phyloP scores from a whole-genome alignment of 371 early-diverging fungal species.

The Lichtheimia corymbifera region DNA sequence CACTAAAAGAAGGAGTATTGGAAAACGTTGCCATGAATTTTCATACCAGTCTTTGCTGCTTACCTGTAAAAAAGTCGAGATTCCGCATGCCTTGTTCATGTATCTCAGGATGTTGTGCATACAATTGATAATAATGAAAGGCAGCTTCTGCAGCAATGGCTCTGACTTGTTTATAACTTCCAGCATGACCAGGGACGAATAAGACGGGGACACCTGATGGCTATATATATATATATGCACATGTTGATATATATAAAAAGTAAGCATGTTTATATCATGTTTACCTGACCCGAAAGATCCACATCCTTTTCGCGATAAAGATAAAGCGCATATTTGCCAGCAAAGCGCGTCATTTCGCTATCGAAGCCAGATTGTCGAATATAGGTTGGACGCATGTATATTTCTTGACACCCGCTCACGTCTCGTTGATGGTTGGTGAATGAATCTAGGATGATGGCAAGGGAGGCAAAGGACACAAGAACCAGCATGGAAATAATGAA shows the following conservation, averaged over 20 bases:
- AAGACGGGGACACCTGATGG: slow-evolving; percentile 81
- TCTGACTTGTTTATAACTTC: slow-evolving; percentile 87
- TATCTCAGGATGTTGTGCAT: slow-evolving; percentile 33
- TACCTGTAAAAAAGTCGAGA: slow-evolving; percentile 87
- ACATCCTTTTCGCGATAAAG: slow-evolving; percentile 78
- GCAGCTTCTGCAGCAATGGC: slow-evolving; percentile 80
- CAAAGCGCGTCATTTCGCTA: slow-evolving; percentile 65
- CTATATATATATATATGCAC: slow-evolving; percentile 14
- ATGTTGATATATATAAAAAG: neutral
- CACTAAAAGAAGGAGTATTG: slow-evolving; percentile 43
- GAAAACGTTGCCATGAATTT: neutral
- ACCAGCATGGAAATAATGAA: slow-evolving; percentile 23
- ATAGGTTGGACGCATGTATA: slow-evolving; percentile 81
- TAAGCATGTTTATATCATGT: neutral
- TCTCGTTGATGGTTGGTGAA: slow-evolving; percentile 68
- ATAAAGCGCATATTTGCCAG: slow-evolving; percentile 78
- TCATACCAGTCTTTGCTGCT: neutral
- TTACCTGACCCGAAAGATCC: slow-evolving; percentile 48
- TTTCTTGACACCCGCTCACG: slow-evolving; percentile 72
- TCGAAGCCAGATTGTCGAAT: slow-evolving; percentile 66
- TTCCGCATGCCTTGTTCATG: slow-evolving; percentile 41
- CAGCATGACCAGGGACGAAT: slow-evolving; percentile 96
- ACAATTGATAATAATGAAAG: slow-evolving; percentile 50
- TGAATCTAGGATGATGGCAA: slow-evolving; percentile 52
- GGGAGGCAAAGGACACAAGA: slow-evolving; percentile 25